phyloP scores from a whole-genome alignment of 2,329 filamentous ascomycete genomes.

The Colletotrichum lupini region DNA sequence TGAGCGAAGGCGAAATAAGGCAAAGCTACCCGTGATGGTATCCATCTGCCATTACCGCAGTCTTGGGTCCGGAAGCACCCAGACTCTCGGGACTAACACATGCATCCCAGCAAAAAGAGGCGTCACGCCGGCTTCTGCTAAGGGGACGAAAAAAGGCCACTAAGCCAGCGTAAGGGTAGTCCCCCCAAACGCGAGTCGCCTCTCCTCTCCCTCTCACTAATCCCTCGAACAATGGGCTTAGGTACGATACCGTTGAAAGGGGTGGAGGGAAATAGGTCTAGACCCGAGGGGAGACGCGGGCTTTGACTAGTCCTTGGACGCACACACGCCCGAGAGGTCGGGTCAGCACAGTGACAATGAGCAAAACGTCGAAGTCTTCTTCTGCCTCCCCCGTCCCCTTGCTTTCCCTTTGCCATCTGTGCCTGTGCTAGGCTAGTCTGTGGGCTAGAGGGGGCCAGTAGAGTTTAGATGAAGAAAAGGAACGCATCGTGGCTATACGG shows the following conservation, averaged over 20 bases:
- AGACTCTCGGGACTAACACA: neutral
- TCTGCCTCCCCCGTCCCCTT: neutral
- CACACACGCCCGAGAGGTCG: neutral
- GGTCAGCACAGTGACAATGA: neutral
- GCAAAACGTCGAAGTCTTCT: neutral
- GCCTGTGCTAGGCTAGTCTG: neutral
- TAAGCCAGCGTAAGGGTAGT: neutral
- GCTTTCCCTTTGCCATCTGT: neutral
- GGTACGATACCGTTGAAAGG: neutral
- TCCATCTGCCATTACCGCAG: neutral
- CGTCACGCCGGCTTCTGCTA: neutral
- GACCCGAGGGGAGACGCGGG: neutral
- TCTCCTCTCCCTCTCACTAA: neutral
- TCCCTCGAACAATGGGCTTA: neutral
- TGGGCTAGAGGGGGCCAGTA: neutral
- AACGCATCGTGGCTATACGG: neutral
- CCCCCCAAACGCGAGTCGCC: neutral
- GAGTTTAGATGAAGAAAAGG: neutral
- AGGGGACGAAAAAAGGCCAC: neutral
- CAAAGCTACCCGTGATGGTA: neutral
- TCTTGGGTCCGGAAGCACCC: neutral
- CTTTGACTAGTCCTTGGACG: neutral
- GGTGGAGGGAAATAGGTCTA: neutral
- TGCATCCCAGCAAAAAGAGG: neutral
- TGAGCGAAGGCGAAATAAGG: neutral